Base-by-base conservation (phyloP, 805 yeast genomes). In the Myxozyma mucilagina region DNA sequence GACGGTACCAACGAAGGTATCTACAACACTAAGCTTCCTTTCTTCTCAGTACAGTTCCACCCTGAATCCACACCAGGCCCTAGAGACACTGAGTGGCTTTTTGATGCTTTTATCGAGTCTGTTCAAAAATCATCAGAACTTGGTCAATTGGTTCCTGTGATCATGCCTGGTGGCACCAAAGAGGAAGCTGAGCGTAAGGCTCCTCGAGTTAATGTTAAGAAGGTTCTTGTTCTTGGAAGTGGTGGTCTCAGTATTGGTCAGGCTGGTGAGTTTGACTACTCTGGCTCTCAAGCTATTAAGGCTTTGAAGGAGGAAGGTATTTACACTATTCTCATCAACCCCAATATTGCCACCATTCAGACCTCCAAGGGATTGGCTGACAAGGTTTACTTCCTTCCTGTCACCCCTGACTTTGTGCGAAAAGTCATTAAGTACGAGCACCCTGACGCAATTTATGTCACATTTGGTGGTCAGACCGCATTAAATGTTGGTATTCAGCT, bases 1-100 rank as follows among this genome's bases (percentile, higher is more conserved):
- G 99, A 94, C 78, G 93, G 92, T 58, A 91, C 98, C 42, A 94
- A 94, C 76, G 99, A 94, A 81, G 99, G 99, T 86, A 90, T 94
- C 66, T 93, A 90, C 80, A 90, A 93, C 78, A 82, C 87, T 47
- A 80, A 84, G 67, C 82, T 87, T 75, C 99, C 99, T 43, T 87
- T 81, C 74, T 94, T 94, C 82, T 94, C 99, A 14, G 98, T 94
- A 52, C 99, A 94, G 81, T 93, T 94, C 83, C 99, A 94, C 75
- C 99, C 99, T 31, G 99, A 94, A 81, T 90, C 97, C 29, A 90
- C 97, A 53, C 98, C 99, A 51, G 99, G 99, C 75, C 99, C 99
- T 75, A 86, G 97, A 75, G 99, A 94, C 75, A 94, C 99, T 55
- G 99, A 94, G 78, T 94, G 92, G 77, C 81, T 94, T 75, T 94